Conservation (phyloP, 1,284 basidiomycete species). For the Pseudomicrostroma phylloplanum region DNA sequence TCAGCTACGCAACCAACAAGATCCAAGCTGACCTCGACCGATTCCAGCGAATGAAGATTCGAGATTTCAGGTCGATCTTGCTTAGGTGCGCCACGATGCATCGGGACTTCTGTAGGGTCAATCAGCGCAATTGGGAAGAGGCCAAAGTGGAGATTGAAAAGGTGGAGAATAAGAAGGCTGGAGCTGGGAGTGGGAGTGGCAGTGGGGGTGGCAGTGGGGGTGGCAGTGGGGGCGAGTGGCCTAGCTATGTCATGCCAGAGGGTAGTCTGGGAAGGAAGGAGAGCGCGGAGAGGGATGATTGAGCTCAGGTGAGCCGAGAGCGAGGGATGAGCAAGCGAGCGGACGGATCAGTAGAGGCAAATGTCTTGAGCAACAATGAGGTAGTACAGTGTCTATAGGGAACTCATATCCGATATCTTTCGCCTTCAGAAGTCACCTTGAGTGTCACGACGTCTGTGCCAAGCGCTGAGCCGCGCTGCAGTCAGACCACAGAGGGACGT, state of each 20-base stretch:
- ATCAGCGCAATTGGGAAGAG: neutral
- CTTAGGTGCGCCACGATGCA: constrained; percentile 83
- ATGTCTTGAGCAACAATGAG: too few relatives aligned
- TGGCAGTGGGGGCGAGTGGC: constrained; percentile 7
- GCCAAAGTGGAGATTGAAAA: neutral
- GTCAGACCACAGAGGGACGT: too few relatives aligned
- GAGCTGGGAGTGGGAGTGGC: constrained; percentile 17
- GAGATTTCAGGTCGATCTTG: constrained; percentile 84
- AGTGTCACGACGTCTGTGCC: too few relatives aligned
- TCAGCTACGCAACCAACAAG: constrained; percentile 89
- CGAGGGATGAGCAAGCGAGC: too few relatives aligned
- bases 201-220: constrained; percentile 53
- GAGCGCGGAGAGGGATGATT: too few relatives aligned
- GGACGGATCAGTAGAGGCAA: too few relatives aligned
- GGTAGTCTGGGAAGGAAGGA: too few relatives aligned
- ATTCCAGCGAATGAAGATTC: constrained; percentile 97
- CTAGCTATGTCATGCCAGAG: neutral
- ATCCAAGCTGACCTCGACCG: constrained; percentile 96
- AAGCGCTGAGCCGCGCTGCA: too few relatives aligned
- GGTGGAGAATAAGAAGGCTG: neutral
- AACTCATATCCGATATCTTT: too few relatives aligned
- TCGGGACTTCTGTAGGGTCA: constrained; percentile 90
- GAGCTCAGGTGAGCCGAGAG: too few relatives aligned
- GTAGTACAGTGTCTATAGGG: too few relatives aligned
- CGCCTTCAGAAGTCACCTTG: too few relatives aligned